phyloP scores from a whole-genome alignment of 2,329 filamentous ascomycete genomes.

The Dryadomyces quercus-mongolicae region DNA sequence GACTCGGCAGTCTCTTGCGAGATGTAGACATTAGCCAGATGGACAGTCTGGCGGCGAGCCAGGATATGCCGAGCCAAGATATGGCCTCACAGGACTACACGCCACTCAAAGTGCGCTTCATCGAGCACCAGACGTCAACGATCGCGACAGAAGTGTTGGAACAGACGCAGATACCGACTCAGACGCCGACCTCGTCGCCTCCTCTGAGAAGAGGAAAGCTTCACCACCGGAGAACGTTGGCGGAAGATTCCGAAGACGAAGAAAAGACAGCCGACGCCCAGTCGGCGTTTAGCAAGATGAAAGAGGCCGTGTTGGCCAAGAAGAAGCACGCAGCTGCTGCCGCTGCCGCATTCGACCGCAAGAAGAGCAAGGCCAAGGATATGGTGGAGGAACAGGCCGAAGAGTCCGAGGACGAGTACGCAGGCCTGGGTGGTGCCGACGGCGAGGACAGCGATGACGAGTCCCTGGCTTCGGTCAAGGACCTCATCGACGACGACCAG shows the following conservation, averaged over 20 bases:
- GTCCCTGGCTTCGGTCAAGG: conserved; percentile 57
- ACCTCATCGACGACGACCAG: conserved; percentile 83
- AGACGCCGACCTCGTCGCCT: conserved; percentile 21
- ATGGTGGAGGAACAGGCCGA: conserved; percentile 91
- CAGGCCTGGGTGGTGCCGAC: conserved; percentile 78
- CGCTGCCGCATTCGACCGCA: conserved; percentile 52
- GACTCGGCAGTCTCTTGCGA: conserved; percentile 42
- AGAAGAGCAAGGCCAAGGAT: conserved; percentile 74
- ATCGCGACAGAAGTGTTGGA: conserved; percentile 53
- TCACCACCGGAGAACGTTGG: conserved; percentile 24
- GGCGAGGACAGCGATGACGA: conserved; percentile 75
- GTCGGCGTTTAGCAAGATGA: conserved; percentile 18
- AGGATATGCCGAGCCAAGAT: conserved; percentile 64
- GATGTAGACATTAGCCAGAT: conserved; percentile 42
- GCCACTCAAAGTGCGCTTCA: conserved; percentile 56
- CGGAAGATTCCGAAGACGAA: conserved; percentile 27
- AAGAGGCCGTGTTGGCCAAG: conserved; percentile 18
- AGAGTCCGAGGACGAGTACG: conserved; percentile 97
- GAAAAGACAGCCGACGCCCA: background rate
- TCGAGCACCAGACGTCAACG: conserved; percentile 54
- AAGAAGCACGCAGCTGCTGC: conserved; percentile 19
- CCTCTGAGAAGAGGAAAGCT: conserved; percentile 48
- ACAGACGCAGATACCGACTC: conserved; percentile 18
- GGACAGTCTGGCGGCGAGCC: conserved; percentile 32
- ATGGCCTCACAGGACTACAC: conserved; percentile 57